A percentile compares a stretch with the other conserved stretches of the same genome.
These are phyloP conservation scores for Flaveria linearis DNA, from an alignment of 129 eudicot species.

Conservation along the genomic window DNA sequence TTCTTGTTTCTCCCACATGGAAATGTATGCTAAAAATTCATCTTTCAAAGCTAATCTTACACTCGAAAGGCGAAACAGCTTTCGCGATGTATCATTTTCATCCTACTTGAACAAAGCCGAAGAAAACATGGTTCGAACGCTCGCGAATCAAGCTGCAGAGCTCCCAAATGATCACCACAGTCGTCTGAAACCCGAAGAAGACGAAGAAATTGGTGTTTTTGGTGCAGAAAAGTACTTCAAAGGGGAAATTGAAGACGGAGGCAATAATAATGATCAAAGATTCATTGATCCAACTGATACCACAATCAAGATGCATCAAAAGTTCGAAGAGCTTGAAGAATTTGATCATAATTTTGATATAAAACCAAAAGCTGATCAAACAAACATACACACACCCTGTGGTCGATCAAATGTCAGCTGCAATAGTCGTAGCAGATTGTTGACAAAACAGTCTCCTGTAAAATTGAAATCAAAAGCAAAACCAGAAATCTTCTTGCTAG, in stretches of 20 bases:
- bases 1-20: constrained; percentile 25
- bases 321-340: not conserved
- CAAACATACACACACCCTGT: constrained; percentile 49
- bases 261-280: constrained; percentile 2
- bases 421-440: constrained; percentile 63
- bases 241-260: constrained; percentile 47
- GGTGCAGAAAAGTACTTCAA: constrained; percentile 86
- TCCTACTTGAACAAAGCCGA: constrained; percentile 60
- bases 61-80: constrained; percentile 36
- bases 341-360: not conserved
- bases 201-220: constrained; percentile 71
- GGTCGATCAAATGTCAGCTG: constrained; percentile 61
- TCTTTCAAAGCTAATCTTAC: constrained; percentile 42
- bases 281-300: not conserved
- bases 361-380: constrained; percentile 18
- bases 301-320: not conserved
- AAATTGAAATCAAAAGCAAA: constrained; percentile 34
- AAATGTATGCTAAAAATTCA: constrained; percentile 35
- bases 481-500: constrained; percentile 42
- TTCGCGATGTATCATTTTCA: constrained; percentile 64
- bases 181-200: constrained; percentile 32
- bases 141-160: constrained; percentile 20
- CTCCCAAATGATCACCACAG: constrained; percentile 24
- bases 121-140: constrained; percentile 36
- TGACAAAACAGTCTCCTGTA: constrained; percentile 35